Evolutionary conservation across 495 filamentous ascomycete genomes (phyloP), one percentile per base, ranked within the genome.

Genomic region (Cenococcum geophilum): DNA sequence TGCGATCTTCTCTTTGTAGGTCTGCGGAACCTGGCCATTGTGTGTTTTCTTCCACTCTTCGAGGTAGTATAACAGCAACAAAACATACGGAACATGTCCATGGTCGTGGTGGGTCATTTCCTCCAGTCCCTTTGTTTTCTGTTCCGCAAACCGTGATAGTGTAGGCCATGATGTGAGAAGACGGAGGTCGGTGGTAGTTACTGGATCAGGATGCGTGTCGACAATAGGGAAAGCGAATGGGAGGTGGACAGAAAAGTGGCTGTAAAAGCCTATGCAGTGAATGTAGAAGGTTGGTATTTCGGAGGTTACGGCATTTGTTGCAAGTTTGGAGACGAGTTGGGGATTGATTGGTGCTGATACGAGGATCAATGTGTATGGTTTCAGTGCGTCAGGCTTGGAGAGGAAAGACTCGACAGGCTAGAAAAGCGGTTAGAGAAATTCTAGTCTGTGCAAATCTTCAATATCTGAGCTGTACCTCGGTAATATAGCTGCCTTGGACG

Each of bases 191-290:
- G 86, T 86, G 5, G 86, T 91, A 45, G 88, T 82, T 45, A 89
- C 86, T 25, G 89, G 85, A 60, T 96, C 92, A 0, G 95, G 93
- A 67, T 99, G 93, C 25, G 92, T 96, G 71, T 99, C 92, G 67
- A 97, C 89, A 66, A 97, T 89, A n/a, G 91, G 90, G 64, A 95
- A 97, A 9, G 81, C 82, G 20, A 81, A 76, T 4, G 89, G 87
- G 18, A 95, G 80, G 66, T 82, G 80, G 59, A 93, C 77, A 3
- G 85, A 86, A 72, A 97, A 92, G 37, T 86, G 86, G 1, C 90
- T 87, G 71, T 89, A 91, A 76, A 95, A 97, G 4, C 93, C 93
- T 35, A 91, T 79, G 22, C 86, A 96, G 69, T 95, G 90, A 32
- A 89, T 79, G 60, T 93, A 87, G 58, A 97, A 81, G 14, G 93